Base-by-base conservation (phyloP, 1,139 yeast species). In the Debaryomyces coudertii region DNA sequence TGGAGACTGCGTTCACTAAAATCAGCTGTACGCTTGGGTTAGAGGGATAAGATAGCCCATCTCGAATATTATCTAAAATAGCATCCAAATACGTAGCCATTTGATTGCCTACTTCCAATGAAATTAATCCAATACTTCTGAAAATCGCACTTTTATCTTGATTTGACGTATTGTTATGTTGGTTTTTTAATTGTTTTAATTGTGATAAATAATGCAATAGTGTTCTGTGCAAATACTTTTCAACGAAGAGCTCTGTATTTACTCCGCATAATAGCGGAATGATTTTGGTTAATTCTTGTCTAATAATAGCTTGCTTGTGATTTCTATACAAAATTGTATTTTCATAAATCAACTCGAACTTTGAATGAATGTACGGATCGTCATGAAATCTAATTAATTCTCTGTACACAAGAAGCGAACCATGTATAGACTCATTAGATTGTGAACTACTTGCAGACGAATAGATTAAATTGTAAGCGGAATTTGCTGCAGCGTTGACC, bases 81-180 rank as follows among this genome's bases (percentile, higher is more conserved):
- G 95, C 92, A 62, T 90, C 96, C 44, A 92, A 71, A 58, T 92
- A 93, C 2, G 95, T 89, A 2, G 93, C 87, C 73, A 93, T 88
- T 57, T 86, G 90, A 49, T 90, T 86, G 6, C 92, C 87, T 0
- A 92, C 96, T 53, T 90, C 92, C 36, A 81, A 74, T 0, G 97
- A 85, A 36, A 93, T 85, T 52, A 86, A 83, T 27, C 98, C 99
- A 43, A 92, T 86, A 31, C 96, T 85, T n/a, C 78, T 72, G 54
- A 90, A 80, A 5, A 92, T 88, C 14, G 87, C 81, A 15, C 90
- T 80, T 50, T 89, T 80, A 57, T 93, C 99, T 7, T 69, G 58
- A 46, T 71, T 72, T 15, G 75, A 73, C 3, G 63, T 50, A 43
- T 74, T 79, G 42, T 56, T 66, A 49, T 73, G 74, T 43, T 68